phyloP scores from a whole-genome alignment of 345 rosid species.

The Limnanthes douglasii region DNA sequence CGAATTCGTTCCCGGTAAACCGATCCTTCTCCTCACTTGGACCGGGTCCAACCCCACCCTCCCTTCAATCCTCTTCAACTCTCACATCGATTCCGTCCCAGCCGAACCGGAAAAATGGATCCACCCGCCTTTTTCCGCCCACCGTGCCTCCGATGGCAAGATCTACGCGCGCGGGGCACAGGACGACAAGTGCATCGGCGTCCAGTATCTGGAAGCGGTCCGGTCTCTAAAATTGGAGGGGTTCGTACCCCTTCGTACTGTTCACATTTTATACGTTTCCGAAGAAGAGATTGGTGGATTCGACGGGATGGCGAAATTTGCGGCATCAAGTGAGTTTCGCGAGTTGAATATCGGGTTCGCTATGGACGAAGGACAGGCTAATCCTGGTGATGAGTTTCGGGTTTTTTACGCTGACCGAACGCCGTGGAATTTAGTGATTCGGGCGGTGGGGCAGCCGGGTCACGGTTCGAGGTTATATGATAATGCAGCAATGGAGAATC shows the following conservation, averaged over 20 bases:
- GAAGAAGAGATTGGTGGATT: slow-evolving; percentile 81
- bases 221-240: slow-evolving; percentile 30
- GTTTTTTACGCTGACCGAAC: slow-evolving; percentile 68
- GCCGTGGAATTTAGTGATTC: slow-evolving; percentile 42
- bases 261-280: slow-evolving; percentile 56
- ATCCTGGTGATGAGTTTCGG: slow-evolving; percentile 39
- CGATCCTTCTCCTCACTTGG: slow-evolving; percentile 57
- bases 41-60: slow-evolving; percentile 54
- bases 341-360: slow-evolving; percentile 68
- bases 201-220: slow-evolving; percentile 76
- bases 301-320: slow-evolving; percentile 49
- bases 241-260: slow-evolving; percentile 39
- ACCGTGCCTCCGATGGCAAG: slow-evolving; percentile 31
- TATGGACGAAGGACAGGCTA: slow-evolving; percentile 86
- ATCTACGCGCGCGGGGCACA: slow-evolving; percentile 85
- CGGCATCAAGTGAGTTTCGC: slow-evolving; percentile 34
- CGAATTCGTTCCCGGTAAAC: slow-evolving; percentile 39
- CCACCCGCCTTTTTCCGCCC: slow-evolving; percentile 75
- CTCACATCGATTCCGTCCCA: slow-evolving; percentile 94
- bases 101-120: slow-evolving; percentile 67
- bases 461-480: slow-evolving; percentile 79
- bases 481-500: slow-evolving; percentile 74
- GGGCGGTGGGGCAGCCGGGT: slow-evolving; percentile 55
- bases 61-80: slow-evolving; percentile 63
- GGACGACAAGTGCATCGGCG: slow-evolving; percentile 72